A percentile compares a stretch with the other conserved stretches of the same genome.
phyloP scores from a whole-genome alignment of 768 basidiomycete species.

The Suillus decipiens region DNA sequence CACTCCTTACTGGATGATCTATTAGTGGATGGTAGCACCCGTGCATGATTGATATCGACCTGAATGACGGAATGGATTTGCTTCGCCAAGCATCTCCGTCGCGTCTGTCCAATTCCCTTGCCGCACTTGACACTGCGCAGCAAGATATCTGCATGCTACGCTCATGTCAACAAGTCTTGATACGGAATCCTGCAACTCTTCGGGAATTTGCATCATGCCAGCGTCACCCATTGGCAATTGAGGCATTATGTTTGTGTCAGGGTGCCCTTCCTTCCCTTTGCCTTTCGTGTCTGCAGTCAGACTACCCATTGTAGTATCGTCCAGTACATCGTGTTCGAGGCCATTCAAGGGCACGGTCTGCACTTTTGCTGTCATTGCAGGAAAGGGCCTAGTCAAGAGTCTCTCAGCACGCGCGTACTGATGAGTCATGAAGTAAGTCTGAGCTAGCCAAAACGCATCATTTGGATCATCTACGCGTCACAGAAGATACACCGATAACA shows the following conservation, averaged over 20 bases:
- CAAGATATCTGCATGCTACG: constrained; percentile 93
- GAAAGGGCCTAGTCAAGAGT: constrained; percentile 85
- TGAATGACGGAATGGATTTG: constrained; percentile 82
- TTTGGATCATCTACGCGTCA: constrained; percentile 78
- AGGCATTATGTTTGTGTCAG: constrained; percentile 39
- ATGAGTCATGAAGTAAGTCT: constrained; percentile 94
- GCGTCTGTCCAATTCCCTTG: constrained; percentile 94
- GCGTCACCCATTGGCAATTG: constrained; percentile 73
- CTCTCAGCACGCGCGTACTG: constrained; percentile 94
- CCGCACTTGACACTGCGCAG: constrained; percentile 90
- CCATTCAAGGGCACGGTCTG: constrained; percentile 32
- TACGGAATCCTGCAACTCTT: constrained; percentile 62
- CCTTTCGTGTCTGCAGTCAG: constrained; percentile 48
- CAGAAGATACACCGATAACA: constrained; percentile 10
- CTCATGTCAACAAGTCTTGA: constrained; percentile 91
- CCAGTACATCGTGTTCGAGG: constrained; percentile 18
- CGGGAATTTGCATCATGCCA: constrained; percentile 69
- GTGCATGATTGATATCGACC: constrained; percentile 39
- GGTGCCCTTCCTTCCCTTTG: constrained; percentile 59
- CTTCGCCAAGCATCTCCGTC: constrained; percentile 89
- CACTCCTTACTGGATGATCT: constrained; percentile 51
- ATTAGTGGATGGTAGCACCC: not conserved
- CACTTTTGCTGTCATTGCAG: constrained; percentile 47
- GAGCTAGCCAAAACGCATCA: constrained; percentile 99
- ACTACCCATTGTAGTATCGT: constrained; percentile 44